Conservation (phyloP, 345 rosid genomes). For the Eutrema heterophyllum region DNA sequence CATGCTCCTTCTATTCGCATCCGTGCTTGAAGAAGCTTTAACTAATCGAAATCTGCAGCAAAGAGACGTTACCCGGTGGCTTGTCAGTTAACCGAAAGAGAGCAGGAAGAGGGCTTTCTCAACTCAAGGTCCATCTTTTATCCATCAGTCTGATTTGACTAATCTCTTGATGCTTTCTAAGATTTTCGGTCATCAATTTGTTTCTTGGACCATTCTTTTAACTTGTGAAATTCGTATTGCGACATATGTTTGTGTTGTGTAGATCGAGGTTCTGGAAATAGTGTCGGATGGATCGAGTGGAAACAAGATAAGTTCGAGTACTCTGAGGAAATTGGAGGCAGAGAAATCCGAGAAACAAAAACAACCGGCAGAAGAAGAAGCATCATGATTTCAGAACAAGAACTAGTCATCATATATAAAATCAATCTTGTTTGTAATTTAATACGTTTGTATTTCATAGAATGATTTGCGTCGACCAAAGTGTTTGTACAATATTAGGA, state of each 20-base stretch:
- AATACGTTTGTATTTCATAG: too few species aligned
- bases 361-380: constrained; percentile 8
- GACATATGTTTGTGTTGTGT: too few species aligned
- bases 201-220: not conserved
- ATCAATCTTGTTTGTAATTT: too few species aligned
- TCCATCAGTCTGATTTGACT: not conserved
- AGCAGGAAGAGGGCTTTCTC: constrained; percentile 60
- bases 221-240: too few species aligned
- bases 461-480: too few species aligned
- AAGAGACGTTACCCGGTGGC: constrained; percentile 88
- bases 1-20: not conserved
- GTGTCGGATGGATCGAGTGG: constrained; percentile 64
- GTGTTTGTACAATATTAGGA: too few species aligned
- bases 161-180: not conserved
- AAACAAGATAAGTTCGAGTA: constrained; percentile 63
- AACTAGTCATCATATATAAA: not conserved
- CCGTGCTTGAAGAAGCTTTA: not conserved
- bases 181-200: not conserved
- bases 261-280: constrained; percentile 81
- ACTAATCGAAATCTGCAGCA: constrained; percentile 38
- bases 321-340: constrained; percentile 71
- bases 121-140: constrained; percentile 56
- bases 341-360: constrained; percentile 25
- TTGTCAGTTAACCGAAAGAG: constrained; percentile 76
- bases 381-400: not conserved